phyloP scores from a whole-genome alignment of 768 basidiomycete species.

The Steccherinum ochraceum region DNA sequence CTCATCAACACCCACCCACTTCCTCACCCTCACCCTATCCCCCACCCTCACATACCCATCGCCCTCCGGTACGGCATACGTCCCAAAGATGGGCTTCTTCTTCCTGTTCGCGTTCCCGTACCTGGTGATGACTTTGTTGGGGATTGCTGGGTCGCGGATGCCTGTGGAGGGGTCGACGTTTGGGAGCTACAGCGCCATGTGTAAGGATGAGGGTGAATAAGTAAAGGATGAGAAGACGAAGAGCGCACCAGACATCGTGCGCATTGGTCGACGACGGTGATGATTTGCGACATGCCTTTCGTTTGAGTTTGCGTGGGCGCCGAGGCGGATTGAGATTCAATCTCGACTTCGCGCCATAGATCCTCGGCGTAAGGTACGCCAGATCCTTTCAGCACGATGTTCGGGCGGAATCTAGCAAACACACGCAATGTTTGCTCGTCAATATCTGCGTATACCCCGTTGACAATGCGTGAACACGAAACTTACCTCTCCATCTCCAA shows the following conservation, averaged over 20 bases:
- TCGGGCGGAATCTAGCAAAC: slow-evolving; percentile 67
- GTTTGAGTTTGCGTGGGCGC: too few relatives aligned
- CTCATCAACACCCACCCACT: slow-evolving; percentile 11
- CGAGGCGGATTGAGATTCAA: slow-evolving; percentile 24
- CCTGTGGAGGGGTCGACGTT: slow-evolving; percentile 66
- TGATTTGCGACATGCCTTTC: slow-evolving; percentile 12
- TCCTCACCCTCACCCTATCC: slow-evolving; percentile 38
- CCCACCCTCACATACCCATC: slow-evolving; percentile 56
- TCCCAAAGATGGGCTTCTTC: slow-evolving; percentile 55
- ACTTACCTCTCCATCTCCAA: slow-evolving; percentile 55
- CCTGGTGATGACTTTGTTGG: slow-evolving; percentile 70
- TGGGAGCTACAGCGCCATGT: slow-evolving; percentile 43
- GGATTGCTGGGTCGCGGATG: slow-evolving; percentile 66
- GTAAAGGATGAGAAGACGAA: not conserved
- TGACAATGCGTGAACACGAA: not conserved
- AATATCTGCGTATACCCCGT: too few relatives aligned
- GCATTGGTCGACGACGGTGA: slow-evolving; percentile 64
- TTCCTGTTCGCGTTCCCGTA: slow-evolving; percentile 34
- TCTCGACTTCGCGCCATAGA: slow-evolving; percentile 52
- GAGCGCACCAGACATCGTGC: slow-evolving; percentile 61
- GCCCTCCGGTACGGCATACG: slow-evolving; percentile 49
- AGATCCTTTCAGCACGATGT: slow-evolving; percentile 60
- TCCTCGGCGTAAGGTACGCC: slow-evolving; percentile 70
- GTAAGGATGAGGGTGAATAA: not conserved
- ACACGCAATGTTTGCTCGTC: slow-evolving; percentile 2